phyloP scores from a whole-genome alignment of 306 rosid genomes.

The Cucumis sativus region Cucumber_9930_V3 NC_026656.2:1404501-1405000 shows the following conservation, averaged over 20 bases:
- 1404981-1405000: background rate
- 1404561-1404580: background rate
- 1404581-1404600: no score
- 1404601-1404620: no score
- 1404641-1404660: background rate
- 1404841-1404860: background rate
- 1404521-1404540: background rate
- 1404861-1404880: background rate
- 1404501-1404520: no score
- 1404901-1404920: background rate
- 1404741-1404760: no score
- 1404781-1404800: no score
- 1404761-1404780: no score
- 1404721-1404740: no score
- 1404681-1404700: background rate
- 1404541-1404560: background rate
- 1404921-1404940: background rate
- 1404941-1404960: conserved; percentile 2
- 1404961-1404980: background rate
- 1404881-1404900: conserved; percentile 2
- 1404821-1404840: no score
- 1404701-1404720: no score
- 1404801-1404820: no score
- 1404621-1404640: no score
- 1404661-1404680: no score